Evolutionary conservation across 345 rosid species (phyloP).

Genomic region (Aquilaria yunnanensis): DNA sequence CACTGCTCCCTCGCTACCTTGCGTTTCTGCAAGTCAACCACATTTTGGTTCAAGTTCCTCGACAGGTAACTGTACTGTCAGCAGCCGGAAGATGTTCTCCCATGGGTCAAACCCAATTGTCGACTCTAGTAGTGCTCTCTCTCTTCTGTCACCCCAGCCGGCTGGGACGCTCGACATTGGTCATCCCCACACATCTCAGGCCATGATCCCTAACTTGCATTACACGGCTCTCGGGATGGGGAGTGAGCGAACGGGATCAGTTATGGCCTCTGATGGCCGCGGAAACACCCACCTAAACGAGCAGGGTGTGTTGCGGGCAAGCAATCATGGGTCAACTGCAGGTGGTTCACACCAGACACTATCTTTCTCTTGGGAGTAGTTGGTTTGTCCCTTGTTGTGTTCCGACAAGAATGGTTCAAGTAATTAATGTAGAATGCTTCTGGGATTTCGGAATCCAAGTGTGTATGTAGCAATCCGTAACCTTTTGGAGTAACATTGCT

Average conservation of each 20-base stretch:
- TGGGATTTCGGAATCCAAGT: too few relatives aligned
- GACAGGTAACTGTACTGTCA: slow-evolving; percentile 11
- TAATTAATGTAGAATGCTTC: not conserved
- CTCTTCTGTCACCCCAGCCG: slow-evolving; percentile 82
- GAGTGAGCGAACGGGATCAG: slow-evolving; percentile 21
- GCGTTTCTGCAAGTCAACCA: slow-evolving; percentile 27
- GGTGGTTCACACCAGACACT: slow-evolving; percentile 36
- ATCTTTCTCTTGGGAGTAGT: slow-evolving; percentile 59
- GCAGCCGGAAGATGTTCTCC: slow-evolving; percentile 34
- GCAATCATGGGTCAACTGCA: slow-evolving; percentile 36
- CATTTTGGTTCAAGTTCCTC: slow-evolving; percentile 20
- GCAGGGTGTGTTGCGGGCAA: slow-evolving; percentile 26
- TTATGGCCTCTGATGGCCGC: slow-evolving; percentile 24
- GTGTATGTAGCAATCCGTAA: not conserved
- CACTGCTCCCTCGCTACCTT: slow-evolving; percentile 18
- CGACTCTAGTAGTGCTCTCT: slow-evolving; percentile 52
- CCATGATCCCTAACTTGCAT: slow-evolving; percentile 31
- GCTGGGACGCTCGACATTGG: slow-evolving; percentile 32
- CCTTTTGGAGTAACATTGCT: slow-evolving; percentile 1
- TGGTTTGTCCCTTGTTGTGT: slow-evolving; percentile 6
- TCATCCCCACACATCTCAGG: slow-evolving; percentile 33
- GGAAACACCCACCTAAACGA: slow-evolving; percentile 20
- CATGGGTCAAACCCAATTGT: slow-evolving; percentile 23
- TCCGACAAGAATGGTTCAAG: not conserved
- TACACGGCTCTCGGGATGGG: slow-evolving; percentile 24